Percentiles rank a stretch among this genome's conserved stretches.
phyloP scores from a whole-genome alignment of 768 basidiomycete species.

The Daedalea quercina region DNA sequence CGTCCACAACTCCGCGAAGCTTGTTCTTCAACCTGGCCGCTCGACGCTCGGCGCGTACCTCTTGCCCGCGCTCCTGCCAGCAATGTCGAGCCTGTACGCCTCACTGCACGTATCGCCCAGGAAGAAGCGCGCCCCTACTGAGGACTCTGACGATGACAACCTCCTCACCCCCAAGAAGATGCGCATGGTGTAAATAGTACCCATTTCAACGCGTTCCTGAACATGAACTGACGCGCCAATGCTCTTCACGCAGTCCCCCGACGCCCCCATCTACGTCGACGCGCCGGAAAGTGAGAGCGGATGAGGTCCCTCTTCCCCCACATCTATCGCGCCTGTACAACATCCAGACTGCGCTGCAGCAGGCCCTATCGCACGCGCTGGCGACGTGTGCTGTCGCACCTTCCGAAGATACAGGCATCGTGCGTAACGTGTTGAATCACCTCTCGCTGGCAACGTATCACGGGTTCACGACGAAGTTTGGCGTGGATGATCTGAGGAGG shows the following conservation, averaged over 20 bases:
- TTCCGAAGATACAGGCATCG: slow-evolving; percentile 63
- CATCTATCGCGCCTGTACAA: slow-evolving; percentile 56
- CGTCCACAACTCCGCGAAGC: neutral
- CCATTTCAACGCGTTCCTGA: slow-evolving; percentile 1
- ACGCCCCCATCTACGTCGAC: slow-evolving; percentile 49
- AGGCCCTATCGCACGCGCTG: slow-evolving; percentile 79
- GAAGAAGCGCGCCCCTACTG: slow-evolving; percentile 56
- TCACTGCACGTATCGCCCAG: slow-evolving; percentile 58
- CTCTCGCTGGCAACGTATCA: slow-evolving; percentile 62
- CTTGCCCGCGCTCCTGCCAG: neutral
- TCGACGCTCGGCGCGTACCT: neutral
- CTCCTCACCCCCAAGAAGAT: slow-evolving; percentile 65
- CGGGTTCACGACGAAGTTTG: slow-evolving; percentile 58
- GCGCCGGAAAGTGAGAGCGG: slow-evolving; percentile 24
- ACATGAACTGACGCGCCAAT: neutral
- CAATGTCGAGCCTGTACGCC: slow-evolving; percentile 58
- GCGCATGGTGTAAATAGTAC: slow-evolving; percentile 22
- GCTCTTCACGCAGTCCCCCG: slow-evolving; percentile 36
- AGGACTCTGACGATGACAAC: slow-evolving; percentile 41
- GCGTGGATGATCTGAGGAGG: slow-evolving; percentile 61
- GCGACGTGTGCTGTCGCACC: slow-evolving; percentile 79
- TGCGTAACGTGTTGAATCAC: slow-evolving; percentile 76
- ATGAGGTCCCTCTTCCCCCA: slow-evolving; percentile 36
- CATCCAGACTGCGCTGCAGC: slow-evolving; percentile 67
- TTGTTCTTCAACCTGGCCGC: neutral